Evolutionary conservation across 768 basidiomycete species (phyloP), one percentile per base, ranked within the genome.

Genomic region (Mycena alexandri): DNA sequence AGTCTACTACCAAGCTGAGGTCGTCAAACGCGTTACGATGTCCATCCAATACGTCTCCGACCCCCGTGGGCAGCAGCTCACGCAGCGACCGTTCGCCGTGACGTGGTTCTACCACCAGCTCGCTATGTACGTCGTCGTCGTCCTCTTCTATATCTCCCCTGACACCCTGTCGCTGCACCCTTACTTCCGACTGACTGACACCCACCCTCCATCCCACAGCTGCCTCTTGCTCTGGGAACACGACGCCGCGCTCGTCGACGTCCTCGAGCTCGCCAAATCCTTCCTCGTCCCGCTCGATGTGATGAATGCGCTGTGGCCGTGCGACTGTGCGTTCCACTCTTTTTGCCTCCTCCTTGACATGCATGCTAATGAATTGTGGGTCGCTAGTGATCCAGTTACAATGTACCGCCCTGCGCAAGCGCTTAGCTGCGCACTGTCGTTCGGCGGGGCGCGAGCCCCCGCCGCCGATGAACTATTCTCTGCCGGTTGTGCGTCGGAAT

Each of bases 221-320:
- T 91, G 90, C 71, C 78, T 93, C 41, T 79, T 85, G 2, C 74
- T 94, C 21, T 93, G 90, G 89, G 84, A 84, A 56, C 83, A 87
- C 62, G 90, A 94, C 74, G 83, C 79, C 8, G 78, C 83, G 5
- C 79, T 93, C 25, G 75, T 81, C 57, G 83, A 85, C 36, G 90
- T 91, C 11, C 76, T 94, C 34, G 85, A 90, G 25, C 81, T 93
- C 13, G 93, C 86, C 8, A 91, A 91, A 74, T 81, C 83, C 0
- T 86, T 93, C 63, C 79, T 93, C 29, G 73, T 83, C 12, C 85
- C 89, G 3, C 80, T 92, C 41, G 92, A 93, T 61, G 85, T 87
- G 17, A 82, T 93, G 75, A 91, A 90, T 70, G 82, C 82, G 24
- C 80, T 93, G 34, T 94, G 93, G 92, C 90, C 90, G 6, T 84